Conservation (phyloP, 305 asterid species). For the Solanum hybrid region DNA sequence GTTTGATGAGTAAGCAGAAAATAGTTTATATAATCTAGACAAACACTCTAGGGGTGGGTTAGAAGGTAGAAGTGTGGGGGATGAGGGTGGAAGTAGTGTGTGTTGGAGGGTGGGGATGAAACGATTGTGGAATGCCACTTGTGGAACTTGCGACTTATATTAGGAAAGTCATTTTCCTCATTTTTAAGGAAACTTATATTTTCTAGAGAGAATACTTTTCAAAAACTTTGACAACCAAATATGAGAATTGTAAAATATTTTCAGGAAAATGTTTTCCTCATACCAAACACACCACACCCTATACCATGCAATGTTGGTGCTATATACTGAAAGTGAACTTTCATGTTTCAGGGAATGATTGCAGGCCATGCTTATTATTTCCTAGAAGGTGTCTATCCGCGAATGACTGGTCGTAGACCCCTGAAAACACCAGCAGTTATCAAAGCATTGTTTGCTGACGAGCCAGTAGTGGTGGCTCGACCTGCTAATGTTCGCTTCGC, state of each 20-base stretch:
- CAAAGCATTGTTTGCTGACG: slow-evolving; percentile 71
- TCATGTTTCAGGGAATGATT: slow-evolving; percentile 67
- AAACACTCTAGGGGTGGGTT: not conserved
- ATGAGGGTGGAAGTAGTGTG: not conserved
- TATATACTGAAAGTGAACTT: not conserved
- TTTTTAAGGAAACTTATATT: not conserved
- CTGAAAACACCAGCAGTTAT: slow-evolving; percentile 71
- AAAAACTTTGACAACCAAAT: not conserved
- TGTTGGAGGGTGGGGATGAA: not conserved
- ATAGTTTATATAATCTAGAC: not conserved
- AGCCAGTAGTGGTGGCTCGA: slow-evolving; percentile 76
- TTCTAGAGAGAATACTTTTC: not conserved
- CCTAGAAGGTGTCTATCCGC: slow-evolving; percentile 81
- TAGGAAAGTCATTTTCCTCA: not conserved
- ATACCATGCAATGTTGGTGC: slow-evolving; percentile 2
- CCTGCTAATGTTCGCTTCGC: slow-evolving; percentile 80
- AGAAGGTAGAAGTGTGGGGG: not conserved
- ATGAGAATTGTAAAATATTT: not conserved
- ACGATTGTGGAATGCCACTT: not conserved
- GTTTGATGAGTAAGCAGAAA: not conserved
- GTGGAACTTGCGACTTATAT: not conserved
- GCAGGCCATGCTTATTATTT: slow-evolving; percentile 96
- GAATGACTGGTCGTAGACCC: slow-evolving; percentile 86
- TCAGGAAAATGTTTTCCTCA: not conserved
- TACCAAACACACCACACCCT: not conserved